Evolutionary conservation across 1,284 basidiomycete genomes (phyloP), one percentile per base, ranked within the genome.

Genomic region (Moniliella sp.): DNA sequence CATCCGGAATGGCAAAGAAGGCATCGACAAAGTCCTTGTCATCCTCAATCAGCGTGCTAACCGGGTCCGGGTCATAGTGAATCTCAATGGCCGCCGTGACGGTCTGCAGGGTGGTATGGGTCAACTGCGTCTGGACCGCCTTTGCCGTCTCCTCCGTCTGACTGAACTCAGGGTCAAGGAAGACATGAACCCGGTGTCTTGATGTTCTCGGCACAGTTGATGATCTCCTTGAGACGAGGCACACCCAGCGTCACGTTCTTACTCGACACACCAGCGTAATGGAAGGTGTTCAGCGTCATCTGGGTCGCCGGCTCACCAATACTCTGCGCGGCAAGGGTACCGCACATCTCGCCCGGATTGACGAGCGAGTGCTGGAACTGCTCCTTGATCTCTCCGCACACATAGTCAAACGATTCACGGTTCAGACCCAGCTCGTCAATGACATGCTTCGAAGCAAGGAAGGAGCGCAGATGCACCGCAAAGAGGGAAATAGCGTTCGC

Each of bases 301-400:
- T 94, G 86, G 2, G 91, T 99, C 2, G 91, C 91, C 0, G 91
- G 91, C 68, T 97, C 91, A 63, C 91, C 91, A 45, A 97, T 99
- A 3, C 84, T 93, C 64, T 97, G 91, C 0, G 91, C 91, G 21
- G 91, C 79, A 10, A 97, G 71, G 0, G 84, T 94, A 29, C 91
- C 91, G 48, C 91, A 97, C 91, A 97, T 97, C 65, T 97, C 91
- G 31, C 88, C 86, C 0, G 91, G 81, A 54, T 88, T 78, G 15
- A 72, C 83, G 2, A 93, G 57, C 1, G 86, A 80, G 61, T n/a
- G 81, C 19, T 78, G 70, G 32, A 59, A 59, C 28, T 59, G 54
- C 0, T 46, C 46, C 61, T 97, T 84, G 31, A 97, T 74, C 63
- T 97, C 91, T 46, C 88, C 91, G 36, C 94, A 56, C 2, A 94